Evolutionary conservation across 2,329 filamentous ascomycete species (phyloP).

Genomic region (Bretziella fagacearum): DNA sequence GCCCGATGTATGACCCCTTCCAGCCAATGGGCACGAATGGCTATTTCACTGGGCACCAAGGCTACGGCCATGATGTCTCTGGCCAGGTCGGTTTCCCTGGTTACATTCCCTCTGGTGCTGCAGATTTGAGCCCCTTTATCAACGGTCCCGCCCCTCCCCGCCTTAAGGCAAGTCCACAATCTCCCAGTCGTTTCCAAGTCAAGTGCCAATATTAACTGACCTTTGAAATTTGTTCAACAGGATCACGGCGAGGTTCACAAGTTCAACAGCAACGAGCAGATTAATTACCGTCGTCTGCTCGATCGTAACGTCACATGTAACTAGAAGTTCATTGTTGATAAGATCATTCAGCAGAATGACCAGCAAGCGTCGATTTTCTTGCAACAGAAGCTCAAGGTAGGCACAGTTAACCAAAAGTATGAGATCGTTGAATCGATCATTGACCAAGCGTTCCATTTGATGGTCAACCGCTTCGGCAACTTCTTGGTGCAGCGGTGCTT

Average conservation of each 20-base stretch:
- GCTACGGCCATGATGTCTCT: neutral
- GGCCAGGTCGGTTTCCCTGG: neutral
- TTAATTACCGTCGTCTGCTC: slow-evolving; percentile 89
- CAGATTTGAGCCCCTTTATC: slow-evolving; percentile 1
- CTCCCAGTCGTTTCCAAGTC: too few species aligned
- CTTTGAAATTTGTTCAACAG: neutral
- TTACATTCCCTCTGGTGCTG: neutral
- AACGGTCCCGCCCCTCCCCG: neutral
- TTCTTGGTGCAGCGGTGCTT: slow-evolving; percentile 98
- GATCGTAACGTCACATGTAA: slow-evolving; percentile 95
- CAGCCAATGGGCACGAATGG: neutral
- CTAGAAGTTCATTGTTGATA: slow-evolving; percentile 99
- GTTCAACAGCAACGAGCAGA: slow-evolving; percentile 49
- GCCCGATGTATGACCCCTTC: neutral
- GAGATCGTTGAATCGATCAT: slow-evolving; percentile 96
- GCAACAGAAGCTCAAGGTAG: slow-evolving; percentile 96
- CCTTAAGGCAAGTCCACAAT: slow-evolving; percentile 5
- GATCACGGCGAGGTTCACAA: slow-evolving; percentile 1
- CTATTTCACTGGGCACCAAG: neutral
- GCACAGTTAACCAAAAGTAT: slow-evolving; percentile 86
- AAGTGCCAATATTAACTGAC: too few species aligned
- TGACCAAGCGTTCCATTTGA: slow-evolving; percentile 80
- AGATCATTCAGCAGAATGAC: slow-evolving; percentile 98
- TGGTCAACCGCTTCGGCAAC: slow-evolving; percentile 98
- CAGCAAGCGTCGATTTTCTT: slow-evolving; percentile 98